Evolutionary conservation across 768 basidiomycete species (phyloP).

Genomic region (Amanita pseudoporphyria): DNA sequence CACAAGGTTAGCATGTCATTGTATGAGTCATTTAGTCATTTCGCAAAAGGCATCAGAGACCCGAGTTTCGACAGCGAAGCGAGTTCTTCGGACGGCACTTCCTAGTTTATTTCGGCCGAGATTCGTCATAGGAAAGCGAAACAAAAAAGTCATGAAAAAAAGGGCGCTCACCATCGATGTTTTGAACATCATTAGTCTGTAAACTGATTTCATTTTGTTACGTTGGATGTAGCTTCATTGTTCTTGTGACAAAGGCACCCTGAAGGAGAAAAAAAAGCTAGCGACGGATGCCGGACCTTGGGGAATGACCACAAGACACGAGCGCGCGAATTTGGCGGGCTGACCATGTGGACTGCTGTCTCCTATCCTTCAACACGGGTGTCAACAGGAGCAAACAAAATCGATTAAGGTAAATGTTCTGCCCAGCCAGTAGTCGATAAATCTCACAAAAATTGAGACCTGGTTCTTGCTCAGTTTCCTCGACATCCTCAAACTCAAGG

Average conservation of each 20-base stretch:
- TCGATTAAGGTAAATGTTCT: neutral
- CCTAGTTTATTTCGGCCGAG: slow-evolving; percentile 42
- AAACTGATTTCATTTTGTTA: no score
- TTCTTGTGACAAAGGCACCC: no score
- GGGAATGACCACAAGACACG: no score
- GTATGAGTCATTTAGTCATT: slow-evolving; percentile 6
- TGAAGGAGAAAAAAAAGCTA: neutral
- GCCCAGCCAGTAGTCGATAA: slow-evolving; percentile 1
- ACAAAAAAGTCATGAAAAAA: neutral
- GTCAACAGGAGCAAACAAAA: slow-evolving; percentile 3
- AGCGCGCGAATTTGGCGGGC: no score
- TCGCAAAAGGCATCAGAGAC: slow-evolving; percentile 36
- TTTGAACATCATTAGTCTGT: no score
- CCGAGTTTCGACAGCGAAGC: slow-evolving; percentile 38
- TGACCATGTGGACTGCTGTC: no score
- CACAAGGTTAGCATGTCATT: neutral
- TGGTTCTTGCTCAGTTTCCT: neutral
- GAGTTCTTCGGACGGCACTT: slow-evolving; percentile 50
- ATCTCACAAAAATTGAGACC: slow-evolving; percentile 1
- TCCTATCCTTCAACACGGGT: neutral
- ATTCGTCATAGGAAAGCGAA: slow-evolving; percentile 28
- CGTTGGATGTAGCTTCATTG: no score
- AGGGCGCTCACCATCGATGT: neutral
- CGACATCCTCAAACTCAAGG: neutral
- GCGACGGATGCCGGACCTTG: no score